Conservation (phyloP, 805 yeast genomes). For the Metschnikowia gelsemii region DNA sequence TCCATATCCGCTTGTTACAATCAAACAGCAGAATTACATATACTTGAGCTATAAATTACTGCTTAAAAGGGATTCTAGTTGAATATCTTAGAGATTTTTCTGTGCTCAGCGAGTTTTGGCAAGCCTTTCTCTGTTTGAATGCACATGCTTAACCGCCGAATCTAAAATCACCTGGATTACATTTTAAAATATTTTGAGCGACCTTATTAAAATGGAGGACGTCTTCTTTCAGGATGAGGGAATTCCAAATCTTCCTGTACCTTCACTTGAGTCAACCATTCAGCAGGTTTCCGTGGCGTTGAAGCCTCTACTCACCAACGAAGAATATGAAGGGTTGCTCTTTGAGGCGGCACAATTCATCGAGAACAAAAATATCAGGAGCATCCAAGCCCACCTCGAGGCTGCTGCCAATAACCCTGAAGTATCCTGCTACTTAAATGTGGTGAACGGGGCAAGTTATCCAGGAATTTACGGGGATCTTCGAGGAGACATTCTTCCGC, state of each 20-base stretch:
- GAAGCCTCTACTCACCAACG: conserved; percentile 56
- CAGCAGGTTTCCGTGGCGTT: conserved; percentile 54
- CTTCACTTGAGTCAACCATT: conserved; percentile 50
- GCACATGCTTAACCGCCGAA: too few relatives aligned
- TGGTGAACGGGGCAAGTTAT: conserved; percentile 47
- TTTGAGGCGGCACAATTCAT: conserved; percentile 47
- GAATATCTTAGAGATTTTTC: too few relatives aligned
- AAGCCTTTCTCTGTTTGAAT: too few relatives aligned
- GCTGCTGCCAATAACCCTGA: conserved; percentile 42
- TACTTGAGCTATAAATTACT: not conserved
- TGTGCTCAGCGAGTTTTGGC: too few relatives aligned
- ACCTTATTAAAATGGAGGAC: conserved; percentile 14
- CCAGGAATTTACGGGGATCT: conserved; percentile 63
- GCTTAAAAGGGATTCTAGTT: not conserved
- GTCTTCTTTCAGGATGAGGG: conserved; percentile 35
- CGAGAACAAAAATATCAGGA: conserved; percentile 39
- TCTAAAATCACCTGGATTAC: not conserved
- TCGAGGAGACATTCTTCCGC: conserved; percentile 66
- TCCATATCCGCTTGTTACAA: too few relatives aligned
- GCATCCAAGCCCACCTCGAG: conserved; percentile 54
- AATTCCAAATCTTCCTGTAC: conserved; percentile 64
- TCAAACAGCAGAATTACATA: too few relatives aligned
- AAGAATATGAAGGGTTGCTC: conserved; percentile 48
- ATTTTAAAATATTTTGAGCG: too few relatives aligned
- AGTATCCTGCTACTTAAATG: conserved; percentile 52